Percentiles rank a stretch among this genome's conserved stretches.
Evolutionary conservation across 768 basidiomycete genomes (phyloP).

Genomic region (Lactifluus echinatus): DNA sequence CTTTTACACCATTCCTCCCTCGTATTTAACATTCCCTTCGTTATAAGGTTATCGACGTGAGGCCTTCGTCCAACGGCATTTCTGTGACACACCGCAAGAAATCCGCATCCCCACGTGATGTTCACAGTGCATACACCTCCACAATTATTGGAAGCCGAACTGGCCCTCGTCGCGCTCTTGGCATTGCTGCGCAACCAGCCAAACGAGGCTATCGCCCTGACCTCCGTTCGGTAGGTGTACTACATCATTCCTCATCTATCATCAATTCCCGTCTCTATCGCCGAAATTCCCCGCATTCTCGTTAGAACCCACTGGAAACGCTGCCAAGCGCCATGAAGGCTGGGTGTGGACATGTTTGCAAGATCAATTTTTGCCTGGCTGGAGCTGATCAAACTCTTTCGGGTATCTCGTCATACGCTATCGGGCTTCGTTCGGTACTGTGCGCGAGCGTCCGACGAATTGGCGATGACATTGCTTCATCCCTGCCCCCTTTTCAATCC

Average conservation of each 20-base stretch:
- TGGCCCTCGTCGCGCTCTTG: conserved; percentile 60
- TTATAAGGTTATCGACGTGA: conserved; percentile 55
- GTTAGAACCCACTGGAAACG: conserved; percentile 87
- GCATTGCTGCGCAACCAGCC: conserved; percentile 49
- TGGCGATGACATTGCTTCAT: conserved; percentile 48
- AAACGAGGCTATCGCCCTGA: conserved; percentile 73
- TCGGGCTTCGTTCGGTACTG: conserved; percentile 57
- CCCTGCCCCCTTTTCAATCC: conserved; percentile 3
- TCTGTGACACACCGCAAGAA: conserved; percentile 58
- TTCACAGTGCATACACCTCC: conserved; percentile 40
- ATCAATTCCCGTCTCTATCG: conserved; percentile 8
- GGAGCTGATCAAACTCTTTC: conserved; percentile 51
- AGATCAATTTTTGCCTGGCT: conserved; percentile 43
- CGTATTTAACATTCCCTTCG: neutral
- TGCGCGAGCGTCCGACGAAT: conserved; percentile 61
- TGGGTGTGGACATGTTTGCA: conserved; percentile 94
- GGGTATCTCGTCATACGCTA: conserved; percentile 64
- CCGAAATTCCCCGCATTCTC: conserved; percentile 53
- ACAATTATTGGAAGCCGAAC: conserved; percentile 57
- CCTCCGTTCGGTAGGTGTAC: conserved; percentile 59
- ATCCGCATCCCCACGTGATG: conserved; percentile 44
- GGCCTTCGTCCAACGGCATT: conserved; percentile 46
- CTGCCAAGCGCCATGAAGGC: conserved; percentile 60
- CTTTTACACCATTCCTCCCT: neutral
- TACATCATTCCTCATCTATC: neutral